These are phyloP conservation scores for Cryptococcus wingfieldii DNA, from an alignment of 1,284 basidiomycete genomes.

Conservation along the genomic window DNA sequence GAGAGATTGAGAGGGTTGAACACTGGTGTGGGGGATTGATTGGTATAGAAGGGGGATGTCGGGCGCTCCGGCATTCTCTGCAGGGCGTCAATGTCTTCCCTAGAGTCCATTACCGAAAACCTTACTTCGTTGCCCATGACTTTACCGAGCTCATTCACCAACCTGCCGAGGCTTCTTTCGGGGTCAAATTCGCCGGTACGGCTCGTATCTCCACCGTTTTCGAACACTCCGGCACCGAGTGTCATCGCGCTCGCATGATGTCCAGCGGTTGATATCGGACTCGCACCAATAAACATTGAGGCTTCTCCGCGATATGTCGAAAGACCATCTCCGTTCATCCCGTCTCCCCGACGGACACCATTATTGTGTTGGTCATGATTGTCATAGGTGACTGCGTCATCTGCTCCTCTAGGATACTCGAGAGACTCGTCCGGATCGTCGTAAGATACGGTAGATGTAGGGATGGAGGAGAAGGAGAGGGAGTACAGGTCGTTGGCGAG, in stretches of 20 bases:
- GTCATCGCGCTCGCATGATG: slow-evolving; percentile 83
- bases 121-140: slow-evolving; percentile 32
- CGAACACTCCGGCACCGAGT: slow-evolving; percentile 68
- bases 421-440: background rate
- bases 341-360: no score
- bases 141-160: slow-evolving; percentile 41
- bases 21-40: slow-evolving; percentile 2
- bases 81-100: background rate
- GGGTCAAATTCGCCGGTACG: slow-evolving; percentile 71
- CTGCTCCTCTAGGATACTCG: background rate
- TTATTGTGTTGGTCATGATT: no score
- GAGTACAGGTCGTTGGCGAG: slow-evolving; percentile 44
- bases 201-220: slow-evolving; percentile 31
- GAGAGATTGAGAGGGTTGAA: slow-evolving; percentile 50
- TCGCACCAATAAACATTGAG: slow-evolving; percentile 19
- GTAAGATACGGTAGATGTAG: slow-evolving; percentile 11
- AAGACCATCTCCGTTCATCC: no score
- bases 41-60: slow-evolving; percentile 5
- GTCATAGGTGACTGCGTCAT: background rate
- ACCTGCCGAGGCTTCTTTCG: slow-evolving; percentile 66
- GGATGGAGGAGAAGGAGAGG: slow-evolving; percentile 33
- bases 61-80: slow-evolving; percentile 23
- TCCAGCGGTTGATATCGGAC: slow-evolving; percentile 66
- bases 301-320: background rate
- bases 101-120: background rate